These are phyloP conservation scores for Fistulinella cinereoalba DNA, from an alignment of 1,284 basidiomycete species.

Conservation along the genomic window DNA sequence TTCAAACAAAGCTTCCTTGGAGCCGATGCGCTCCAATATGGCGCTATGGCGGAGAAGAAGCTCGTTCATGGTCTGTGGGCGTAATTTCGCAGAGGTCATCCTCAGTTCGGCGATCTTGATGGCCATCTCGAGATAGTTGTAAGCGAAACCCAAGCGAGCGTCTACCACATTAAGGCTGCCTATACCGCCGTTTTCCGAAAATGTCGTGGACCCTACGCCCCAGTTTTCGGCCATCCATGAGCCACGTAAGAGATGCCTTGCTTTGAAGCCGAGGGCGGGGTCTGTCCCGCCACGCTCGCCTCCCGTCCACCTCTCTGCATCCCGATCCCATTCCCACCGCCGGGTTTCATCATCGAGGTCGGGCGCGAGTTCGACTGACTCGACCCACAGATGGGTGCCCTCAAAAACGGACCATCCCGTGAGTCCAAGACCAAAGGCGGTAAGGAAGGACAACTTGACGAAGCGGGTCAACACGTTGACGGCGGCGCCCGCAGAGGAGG, in stretches of 20 bases:
- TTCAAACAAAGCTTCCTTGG: constrained; percentile 50
- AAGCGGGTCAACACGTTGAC: constrained; percentile 41
- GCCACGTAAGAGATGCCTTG: constrained; percentile 63
- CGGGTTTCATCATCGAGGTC: constrained; percentile 52
- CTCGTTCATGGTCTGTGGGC: constrained; percentile 54
- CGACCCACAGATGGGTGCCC: constrained; percentile 68
- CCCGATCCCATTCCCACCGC: constrained; percentile 72
- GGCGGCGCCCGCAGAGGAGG: constrained; percentile 35
- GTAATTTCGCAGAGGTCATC: constrained; percentile 37
- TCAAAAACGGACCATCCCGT: constrained; percentile 50
- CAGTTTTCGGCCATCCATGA: constrained; percentile 79
- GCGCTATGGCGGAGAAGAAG: constrained; percentile 62
- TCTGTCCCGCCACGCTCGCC: constrained; percentile 70
- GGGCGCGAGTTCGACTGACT: constrained; percentile 55
- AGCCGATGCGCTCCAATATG: constrained; percentile 68
- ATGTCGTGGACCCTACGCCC: constrained; percentile 53
- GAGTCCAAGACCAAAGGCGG: constrained; percentile 39
- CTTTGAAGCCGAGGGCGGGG: constrained; percentile 62
- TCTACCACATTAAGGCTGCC: constrained; percentile 48
- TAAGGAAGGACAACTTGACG: constrained; percentile 39
- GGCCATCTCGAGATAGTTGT: constrained; percentile 53
- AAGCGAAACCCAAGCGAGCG: constrained; percentile 50
- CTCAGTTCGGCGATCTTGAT: constrained; percentile 46
- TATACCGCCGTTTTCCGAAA: constrained; percentile 36
- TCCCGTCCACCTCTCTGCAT: constrained; percentile 74